Base-by-base conservation (phyloP, 2,329 filamentous ascomycete genomes). In the Xylaria sp. region DNA sequence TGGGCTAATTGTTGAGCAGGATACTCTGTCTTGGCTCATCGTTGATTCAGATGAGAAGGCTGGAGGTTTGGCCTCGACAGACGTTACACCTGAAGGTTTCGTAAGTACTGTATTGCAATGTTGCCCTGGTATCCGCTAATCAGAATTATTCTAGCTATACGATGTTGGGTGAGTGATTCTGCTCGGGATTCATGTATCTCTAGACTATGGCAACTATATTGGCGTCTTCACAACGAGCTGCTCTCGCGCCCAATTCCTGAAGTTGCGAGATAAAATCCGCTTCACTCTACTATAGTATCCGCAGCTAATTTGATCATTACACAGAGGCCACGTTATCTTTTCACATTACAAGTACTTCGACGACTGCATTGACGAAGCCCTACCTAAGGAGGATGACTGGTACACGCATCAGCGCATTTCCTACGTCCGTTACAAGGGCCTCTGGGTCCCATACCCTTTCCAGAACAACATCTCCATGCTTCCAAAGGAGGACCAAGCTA, bases 321-420 rank as follows among this genome's bases (percentile, higher is more conserved):
- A 15, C 33, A 64, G 93, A 77, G 93, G 93, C 72, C 93, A 97
- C 81, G 93, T 97, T 81, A 97, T 97, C 82, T 97, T 97, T 87
- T 97, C 93, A 72, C 93, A 97, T 87, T 99, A 99, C 90, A 97
- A 97, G 84, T 99, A 99, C 88, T 99, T 99, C 78, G 95, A 99
- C 82, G 95, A 99, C 84, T 96, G 92, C 83, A 90, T 99, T 76
- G 87, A 98, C 78, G 95, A 99, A 85, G 95, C 95, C 54, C 89
- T 99, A 41, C 95, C 95, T 73, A 92, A 92, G 75, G 87, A 93
- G 62, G 90, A 92, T 62, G 95, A 99, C 83, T 99, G 95, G 95
- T 98, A 90, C 82, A 92, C 88, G 68, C 95, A 99, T 84, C 90
- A 99, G 85, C 93, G 95, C 77, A 95, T 99, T 81, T 99, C 95